Percentiles rank a stretch among this genome's conserved stretches.
Conservation (phyloP, 352 stramenopile species). For the Bremia lactucae region DNA sequence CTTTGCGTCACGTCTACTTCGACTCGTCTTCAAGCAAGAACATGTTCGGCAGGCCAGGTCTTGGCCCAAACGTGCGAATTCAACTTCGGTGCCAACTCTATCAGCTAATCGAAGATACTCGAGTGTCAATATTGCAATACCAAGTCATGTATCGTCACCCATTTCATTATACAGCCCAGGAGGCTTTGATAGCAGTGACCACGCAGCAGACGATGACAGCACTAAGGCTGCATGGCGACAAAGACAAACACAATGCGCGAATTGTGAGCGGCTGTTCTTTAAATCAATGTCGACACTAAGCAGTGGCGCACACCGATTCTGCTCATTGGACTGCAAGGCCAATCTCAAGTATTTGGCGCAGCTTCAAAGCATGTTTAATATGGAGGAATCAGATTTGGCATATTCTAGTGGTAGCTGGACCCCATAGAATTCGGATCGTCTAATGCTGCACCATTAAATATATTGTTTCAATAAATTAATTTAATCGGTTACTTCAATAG, state of each 20-base stretch:
- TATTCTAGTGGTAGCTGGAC: no score
- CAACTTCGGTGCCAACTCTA: not conserved
- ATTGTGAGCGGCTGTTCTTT: no score
- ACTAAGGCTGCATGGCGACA: constrained; percentile 5
- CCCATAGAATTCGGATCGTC: no score
- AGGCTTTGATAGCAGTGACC: not conserved
- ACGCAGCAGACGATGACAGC: not conserved
- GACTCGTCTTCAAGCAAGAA: no score
- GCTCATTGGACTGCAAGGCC: constrained; percentile 37
- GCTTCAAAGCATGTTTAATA: no score
- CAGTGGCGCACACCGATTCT: no score
- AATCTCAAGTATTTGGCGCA: constrained; percentile 19
- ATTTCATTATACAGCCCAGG: not conserved
- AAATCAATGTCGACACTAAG: no score
- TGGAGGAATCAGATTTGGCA: no score
- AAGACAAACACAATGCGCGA: constrained; percentile 3
- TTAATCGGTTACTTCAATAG: no score
- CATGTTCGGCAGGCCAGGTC: constrained; percentile 11
- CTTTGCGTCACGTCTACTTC: constrained; percentile 3
- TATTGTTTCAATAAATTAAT: no score
- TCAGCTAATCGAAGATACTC: not conserved
- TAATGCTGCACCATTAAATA: no score
- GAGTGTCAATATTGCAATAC: constrained; percentile 8
- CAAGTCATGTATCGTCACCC: no score
- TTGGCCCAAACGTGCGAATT: constrained; percentile 5